phyloP scores from a whole-genome alignment of 257 asterid genomes.

The Paulownia fortunei region DNA sequence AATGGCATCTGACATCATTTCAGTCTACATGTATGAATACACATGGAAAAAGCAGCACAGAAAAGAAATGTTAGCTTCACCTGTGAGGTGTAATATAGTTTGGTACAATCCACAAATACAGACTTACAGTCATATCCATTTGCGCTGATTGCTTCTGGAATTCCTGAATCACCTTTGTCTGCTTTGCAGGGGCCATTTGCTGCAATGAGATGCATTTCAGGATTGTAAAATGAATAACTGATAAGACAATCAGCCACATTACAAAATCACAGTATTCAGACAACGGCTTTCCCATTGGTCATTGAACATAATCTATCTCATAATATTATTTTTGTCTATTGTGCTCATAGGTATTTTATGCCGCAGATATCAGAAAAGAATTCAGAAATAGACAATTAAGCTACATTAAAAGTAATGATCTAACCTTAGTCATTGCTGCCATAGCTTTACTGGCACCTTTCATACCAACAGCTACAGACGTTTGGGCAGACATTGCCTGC shows the following conservation, averaged over 20 bases:
- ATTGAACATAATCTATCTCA: background rate
- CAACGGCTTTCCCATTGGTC: background rate
- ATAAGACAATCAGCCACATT: background rate
- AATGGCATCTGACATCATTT: slow-evolving; percentile 94
- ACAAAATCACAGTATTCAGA: background rate
- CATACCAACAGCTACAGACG: slow-evolving; percentile 93
- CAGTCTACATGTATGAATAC: slow-evolving; percentile 62
- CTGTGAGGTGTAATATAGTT: slow-evolving; percentile 19
- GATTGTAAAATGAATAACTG: background rate
- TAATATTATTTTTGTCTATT: background rate
- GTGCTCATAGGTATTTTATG: background rate
- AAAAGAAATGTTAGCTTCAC: slow-evolving; percentile 22
- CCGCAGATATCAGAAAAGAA: background rate
- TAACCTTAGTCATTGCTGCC: slow-evolving; percentile 92
- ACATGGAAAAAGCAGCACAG: background rate
- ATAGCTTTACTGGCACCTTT: slow-evolving; percentile 96
- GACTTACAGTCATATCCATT: slow-evolving; percentile 94
- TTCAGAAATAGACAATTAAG: background rate
- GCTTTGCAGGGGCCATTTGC: slow-evolving; percentile 97
- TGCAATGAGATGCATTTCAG: slow-evolving; percentile 41
- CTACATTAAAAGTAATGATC: background rate
- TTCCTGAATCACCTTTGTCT: slow-evolving; percentile 79
- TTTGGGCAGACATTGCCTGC: slow-evolving; percentile 93
- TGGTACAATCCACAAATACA: slow-evolving; percentile 2
- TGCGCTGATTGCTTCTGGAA: slow-evolving; percentile 96